Evolutionary conservation across 1,284 basidiomycete species (phyloP).

Genomic region (Fomitopsis palustris): DNA sequence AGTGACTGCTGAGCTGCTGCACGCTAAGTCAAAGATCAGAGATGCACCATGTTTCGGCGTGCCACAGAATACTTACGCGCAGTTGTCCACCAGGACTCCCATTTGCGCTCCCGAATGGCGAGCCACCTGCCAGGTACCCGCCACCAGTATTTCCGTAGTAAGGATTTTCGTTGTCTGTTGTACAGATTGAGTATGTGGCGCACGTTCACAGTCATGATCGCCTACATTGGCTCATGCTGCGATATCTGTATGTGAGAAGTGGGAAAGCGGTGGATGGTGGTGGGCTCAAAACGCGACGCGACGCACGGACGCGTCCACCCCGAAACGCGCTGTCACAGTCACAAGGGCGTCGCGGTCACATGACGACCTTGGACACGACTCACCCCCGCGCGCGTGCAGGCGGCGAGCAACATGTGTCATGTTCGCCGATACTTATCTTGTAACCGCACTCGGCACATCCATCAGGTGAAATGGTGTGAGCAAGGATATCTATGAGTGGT

Average conservation of each 20-base stretch:
- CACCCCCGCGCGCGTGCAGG: no score
- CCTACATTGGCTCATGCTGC: slow-evolving; percentile 42
- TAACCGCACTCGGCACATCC: no score
- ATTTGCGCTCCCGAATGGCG: slow-evolving; percentile 38
- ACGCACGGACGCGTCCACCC: slow-evolving; percentile 1
- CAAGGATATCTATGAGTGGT: slow-evolving; percentile 4
- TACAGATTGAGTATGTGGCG: neutral
- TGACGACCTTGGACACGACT: no score
- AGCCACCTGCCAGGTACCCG: slow-evolving; percentile 40
- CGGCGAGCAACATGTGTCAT: no score
- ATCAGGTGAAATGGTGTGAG: neutral
- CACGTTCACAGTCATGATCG: neutral
- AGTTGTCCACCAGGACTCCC: slow-evolving; percentile 40
- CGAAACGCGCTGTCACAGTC: neutral
- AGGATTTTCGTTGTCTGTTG: slow-evolving; percentile 26
- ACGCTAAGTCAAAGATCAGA: slow-evolving; percentile 10
- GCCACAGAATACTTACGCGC: slow-evolving; percentile 10
- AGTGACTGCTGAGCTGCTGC: slow-evolving; percentile 55
- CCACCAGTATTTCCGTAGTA: slow-evolving; percentile 37
- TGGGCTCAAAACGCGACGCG: slow-evolving; percentile 12
- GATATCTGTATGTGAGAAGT: neutral
- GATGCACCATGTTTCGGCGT: neutral
- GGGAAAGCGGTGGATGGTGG: slow-evolving; percentile 2
- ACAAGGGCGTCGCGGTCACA: neutral
- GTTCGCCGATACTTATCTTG: no score